Base-by-base conservation (phyloP, 768 basidiomycete genomes). In the Megacollybia marginata region DNA sequence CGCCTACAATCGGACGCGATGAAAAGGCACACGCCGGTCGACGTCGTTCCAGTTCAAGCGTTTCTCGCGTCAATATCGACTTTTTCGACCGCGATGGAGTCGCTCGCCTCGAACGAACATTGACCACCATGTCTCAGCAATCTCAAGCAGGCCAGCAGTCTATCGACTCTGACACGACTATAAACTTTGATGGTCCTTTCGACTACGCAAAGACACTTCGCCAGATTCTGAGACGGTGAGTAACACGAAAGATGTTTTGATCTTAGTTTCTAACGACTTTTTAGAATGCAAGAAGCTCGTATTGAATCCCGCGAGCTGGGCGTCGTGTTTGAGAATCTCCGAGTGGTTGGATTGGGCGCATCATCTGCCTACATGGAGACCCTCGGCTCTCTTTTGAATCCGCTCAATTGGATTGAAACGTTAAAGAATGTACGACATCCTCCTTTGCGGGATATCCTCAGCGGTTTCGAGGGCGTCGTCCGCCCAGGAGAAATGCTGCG, bases 401-500 rank as follows among this genome's bases (percentile, higher is more conserved):
- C 79, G 0, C 43, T 68, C 18, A 62, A 74, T 33, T 58, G 80
- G 9, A 4, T 76, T 3, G 63, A 68, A 31, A 64, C 59, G 5
- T 56, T 88, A 1, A 72, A 71, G 32, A 67, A 66, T 1, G 45
- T 69, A 5, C 71, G 79, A 31, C 80, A 87, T 46, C 85, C 88
- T 1, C 77, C 79, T 9, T 62, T 83, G 1, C 74, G 81, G 18
- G 76, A 74, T 51, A 85, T 88, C 44, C 65, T 90, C 33, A 68
- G 71, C 16, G 74, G 70, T 12, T 82, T 88, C 52, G 79, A 83
- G 36, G 86, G 85, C 9, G 69, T 79, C 2, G 71, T 88, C 11
- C 71, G 76, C 4, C 77, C 83, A 0, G 84, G 85, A 13, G 85
- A 89, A 65, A 88, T 90, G 88, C 72, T 87, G 68, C 70, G 89